Evolutionary conservation across 129 eudicot species (phyloP).

Genomic region (Saposhnikovia divaricata): DNA sequence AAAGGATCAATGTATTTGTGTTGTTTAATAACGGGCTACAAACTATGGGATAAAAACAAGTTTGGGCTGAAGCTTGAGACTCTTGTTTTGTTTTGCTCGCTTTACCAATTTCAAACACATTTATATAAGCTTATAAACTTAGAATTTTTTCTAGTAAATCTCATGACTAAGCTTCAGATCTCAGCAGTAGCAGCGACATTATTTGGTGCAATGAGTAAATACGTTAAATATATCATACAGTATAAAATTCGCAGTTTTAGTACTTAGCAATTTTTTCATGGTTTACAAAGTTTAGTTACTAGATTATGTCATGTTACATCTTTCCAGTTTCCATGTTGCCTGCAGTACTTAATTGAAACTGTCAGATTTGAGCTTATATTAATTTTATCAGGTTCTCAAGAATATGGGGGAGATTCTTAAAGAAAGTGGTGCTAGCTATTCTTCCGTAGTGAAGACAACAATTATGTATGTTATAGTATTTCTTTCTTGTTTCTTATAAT

Average conservation of each 20-base stretch:
- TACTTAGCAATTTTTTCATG: not conserved
- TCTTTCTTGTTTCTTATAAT: not conserved
- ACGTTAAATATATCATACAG: not conserved
- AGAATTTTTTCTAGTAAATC: not conserved
- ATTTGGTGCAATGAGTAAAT: not conserved
- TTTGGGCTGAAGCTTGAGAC: not conserved
- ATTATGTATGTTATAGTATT: conserved; percentile 42
- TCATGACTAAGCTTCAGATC: not conserved
- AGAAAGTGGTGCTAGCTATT: conserved; percentile 82
- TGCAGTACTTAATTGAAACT: not conserved
- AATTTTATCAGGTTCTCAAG: conserved; percentile 56
- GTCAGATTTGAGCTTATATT: conserved; percentile 6
- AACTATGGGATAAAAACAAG: not conserved
- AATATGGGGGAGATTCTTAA: conserved; percentile 97
- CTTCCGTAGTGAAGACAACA: conserved; percentile 94
- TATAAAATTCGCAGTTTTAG: not conserved
- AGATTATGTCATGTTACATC: not conserved
- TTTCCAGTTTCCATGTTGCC: not conserved
- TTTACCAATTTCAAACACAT: not conserved
- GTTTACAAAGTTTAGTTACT: not conserved
- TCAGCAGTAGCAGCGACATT: too few species aligned
- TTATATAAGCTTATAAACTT: not conserved
- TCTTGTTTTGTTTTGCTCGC: not conserved
- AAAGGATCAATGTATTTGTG: not conserved
- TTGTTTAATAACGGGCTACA: not conserved